Percentiles rank a stretch among this genome's conserved stretches.
Conservation (phyloP, 1,139 yeast genomes). For the Suhomyces chickasaworum region DNA sequence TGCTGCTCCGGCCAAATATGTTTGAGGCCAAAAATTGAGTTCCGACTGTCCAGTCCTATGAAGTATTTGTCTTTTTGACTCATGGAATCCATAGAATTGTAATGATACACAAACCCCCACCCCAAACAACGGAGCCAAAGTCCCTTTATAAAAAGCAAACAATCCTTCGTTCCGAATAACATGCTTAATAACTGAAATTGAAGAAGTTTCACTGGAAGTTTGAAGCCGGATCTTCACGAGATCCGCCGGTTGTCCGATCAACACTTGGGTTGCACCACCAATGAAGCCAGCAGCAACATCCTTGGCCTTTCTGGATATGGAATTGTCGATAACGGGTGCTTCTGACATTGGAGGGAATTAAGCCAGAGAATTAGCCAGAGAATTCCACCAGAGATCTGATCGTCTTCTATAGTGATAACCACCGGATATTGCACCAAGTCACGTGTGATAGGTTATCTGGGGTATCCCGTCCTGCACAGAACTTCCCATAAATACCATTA, state of each 20-base stretch:
- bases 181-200: conserved; percentile 52
- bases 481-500: no score
- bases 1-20: conserved; percentile 70
- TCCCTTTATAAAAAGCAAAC: conserved; percentile 58
- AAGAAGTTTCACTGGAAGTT: conserved; percentile 42
- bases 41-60: conserved; percentile 30
- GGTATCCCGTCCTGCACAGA: no score
- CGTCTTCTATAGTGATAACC: neutral
- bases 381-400: neutral
- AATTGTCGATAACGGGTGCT: conserved; percentile 42
- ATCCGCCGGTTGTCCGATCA: conserved; percentile 77
- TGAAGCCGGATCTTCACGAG: conserved; percentile 67
- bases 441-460: conserved; percentile 14
- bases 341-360: conserved; percentile 15
- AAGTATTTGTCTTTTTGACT: conserved; percentile 64
- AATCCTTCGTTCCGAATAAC: conserved; percentile 64
- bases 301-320: conserved; percentile 57
- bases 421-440: conserved; percentile 14
- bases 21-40: conserved; percentile 59
- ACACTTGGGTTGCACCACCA: conserved; percentile 66
- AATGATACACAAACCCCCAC: conserved; percentile 77
- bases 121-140: conserved; percentile 50
- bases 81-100: conserved; percentile 79
- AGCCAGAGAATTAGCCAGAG: no score
- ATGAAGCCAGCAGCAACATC: conserved; percentile 58